phyloP scores from a whole-genome alignment of 352 stramenopile species.

The Globisporangium lucens region DNA sequence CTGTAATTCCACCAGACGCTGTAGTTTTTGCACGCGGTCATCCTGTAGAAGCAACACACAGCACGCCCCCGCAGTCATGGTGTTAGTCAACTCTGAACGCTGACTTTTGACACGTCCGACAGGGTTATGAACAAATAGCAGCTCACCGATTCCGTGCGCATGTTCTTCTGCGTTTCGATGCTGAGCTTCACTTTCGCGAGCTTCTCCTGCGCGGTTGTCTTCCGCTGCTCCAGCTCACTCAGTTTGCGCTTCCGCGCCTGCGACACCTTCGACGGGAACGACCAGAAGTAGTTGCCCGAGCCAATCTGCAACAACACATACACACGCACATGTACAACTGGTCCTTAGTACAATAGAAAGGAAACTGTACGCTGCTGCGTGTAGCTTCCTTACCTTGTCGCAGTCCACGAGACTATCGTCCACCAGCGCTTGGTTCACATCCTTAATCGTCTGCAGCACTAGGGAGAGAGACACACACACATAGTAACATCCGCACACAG shows the following conservation, averaged over 20 bases:
- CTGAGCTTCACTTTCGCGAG: slow-evolving; percentile 44
- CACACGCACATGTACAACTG: background rate
- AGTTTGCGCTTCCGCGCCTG: slow-evolving; percentile 80
- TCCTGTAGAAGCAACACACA: slow-evolving; percentile 29
- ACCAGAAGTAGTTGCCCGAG: slow-evolving; percentile 89
- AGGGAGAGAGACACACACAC: background rate
- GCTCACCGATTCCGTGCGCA: slow-evolving; percentile 58
- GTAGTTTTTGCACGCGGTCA: slow-evolving; percentile 60
- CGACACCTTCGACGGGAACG: slow-evolving; percentile 79
- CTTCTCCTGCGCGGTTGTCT: slow-evolving; percentile 33
- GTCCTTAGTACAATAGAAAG: too few relatives aligned
- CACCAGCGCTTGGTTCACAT: slow-evolving; percentile 85
- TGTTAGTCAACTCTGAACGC: background rate
- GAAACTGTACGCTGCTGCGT: background rate
- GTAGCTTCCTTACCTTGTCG: slow-evolving; percentile 49
- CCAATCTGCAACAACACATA: slow-evolving; percentile 38
- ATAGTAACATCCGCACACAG: background rate
- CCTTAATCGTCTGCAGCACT: slow-evolving; percentile 88
- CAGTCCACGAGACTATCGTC: slow-evolving; percentile 80
- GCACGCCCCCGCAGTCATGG: background rate
- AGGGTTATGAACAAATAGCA: background rate
- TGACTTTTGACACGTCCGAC: background rate
- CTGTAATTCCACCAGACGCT: slow-evolving; percentile 50
- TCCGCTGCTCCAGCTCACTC: slow-evolving; percentile 55
- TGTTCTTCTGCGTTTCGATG: slow-evolving; percentile 43